phyloP scores from a whole-genome alignment of 2,329 filamentous ascomycete genomes.

The Lachnellula arida region DNA sequence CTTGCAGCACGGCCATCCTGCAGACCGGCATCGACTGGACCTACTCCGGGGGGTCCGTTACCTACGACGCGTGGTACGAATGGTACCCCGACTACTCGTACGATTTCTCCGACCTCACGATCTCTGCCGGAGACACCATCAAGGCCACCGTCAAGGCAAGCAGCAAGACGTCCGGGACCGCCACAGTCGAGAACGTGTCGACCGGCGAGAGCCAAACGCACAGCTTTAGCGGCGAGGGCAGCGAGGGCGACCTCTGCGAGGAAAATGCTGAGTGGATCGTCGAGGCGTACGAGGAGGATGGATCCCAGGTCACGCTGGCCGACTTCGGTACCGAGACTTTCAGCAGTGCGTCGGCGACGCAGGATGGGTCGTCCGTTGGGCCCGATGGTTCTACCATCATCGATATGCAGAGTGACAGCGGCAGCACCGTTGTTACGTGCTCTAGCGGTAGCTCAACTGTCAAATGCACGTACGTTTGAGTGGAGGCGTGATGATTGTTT shows the following conservation, averaged over 20 bases:
- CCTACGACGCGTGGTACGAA: slow-evolving; percentile 56
- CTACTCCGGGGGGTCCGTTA: slow-evolving; percentile 37
- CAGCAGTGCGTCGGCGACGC: slow-evolving; percentile 36
- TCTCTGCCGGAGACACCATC: slow-evolving; percentile 43
- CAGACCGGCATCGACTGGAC: slow-evolving; percentile 55
- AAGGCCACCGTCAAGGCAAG: slow-evolving; percentile 37
- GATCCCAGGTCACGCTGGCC: slow-evolving; percentile 39
- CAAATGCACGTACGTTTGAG: slow-evolving; percentile 18
- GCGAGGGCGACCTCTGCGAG: slow-evolving; percentile 35
- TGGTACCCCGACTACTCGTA: slow-evolving; percentile 55
- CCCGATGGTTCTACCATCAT: slow-evolving; percentile 37
- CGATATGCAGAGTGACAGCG: slow-evolving; percentile 38
- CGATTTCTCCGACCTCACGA: slow-evolving; percentile 43
- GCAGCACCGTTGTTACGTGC: slow-evolving; percentile 27
- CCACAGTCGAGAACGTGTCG: slow-evolving; percentile 41
- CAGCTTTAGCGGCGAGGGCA: slow-evolving; percentile 35
- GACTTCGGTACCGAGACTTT: slow-evolving; percentile 46
- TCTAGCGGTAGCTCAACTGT: slow-evolving; percentile 11
- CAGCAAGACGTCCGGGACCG: slow-evolving; percentile 41
- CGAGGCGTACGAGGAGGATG: slow-evolving; percentile 44
- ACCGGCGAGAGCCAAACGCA: slow-evolving; percentile 42
- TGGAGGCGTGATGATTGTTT: background rate
- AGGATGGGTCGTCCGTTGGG: slow-evolving; percentile 16
- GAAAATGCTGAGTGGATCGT: slow-evolving; percentile 50
- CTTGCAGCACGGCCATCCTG: slow-evolving; percentile 48